Percentiles rank a stretch among this genome's conserved stretches.
Conservation (phyloP, 2,329 filamentous ascomycete species). For the Mycosphaerella sp. region DNA sequence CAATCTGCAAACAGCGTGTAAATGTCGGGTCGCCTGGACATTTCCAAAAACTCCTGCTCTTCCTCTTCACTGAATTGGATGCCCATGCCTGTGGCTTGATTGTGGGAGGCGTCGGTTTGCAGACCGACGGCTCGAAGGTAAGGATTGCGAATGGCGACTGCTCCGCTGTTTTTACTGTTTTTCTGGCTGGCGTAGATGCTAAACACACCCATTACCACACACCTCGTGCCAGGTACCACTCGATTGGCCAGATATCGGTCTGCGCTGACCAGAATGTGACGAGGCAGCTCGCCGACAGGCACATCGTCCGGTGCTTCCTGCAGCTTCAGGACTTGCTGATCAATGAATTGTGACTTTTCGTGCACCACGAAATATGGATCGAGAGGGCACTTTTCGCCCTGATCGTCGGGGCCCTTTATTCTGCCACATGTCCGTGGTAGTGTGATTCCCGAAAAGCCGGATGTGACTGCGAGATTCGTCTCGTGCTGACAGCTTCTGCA, state of each 20-base stretch:
- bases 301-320: conserved; percentile 98
- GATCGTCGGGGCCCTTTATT: conserved; percentile 40
- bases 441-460: conserved; percentile 81
- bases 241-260: conserved; percentile 93
- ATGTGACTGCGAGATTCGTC: conserved; percentile 64
- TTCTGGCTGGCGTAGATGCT: conserved; percentile 90
- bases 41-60: conserved; percentile 89
- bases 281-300: conserved; percentile 87
- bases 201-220: conserved; percentile 94
- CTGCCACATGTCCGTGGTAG: conserved; percentile 74
- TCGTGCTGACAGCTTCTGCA: conserved; percentile 78
- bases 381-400: conserved; percentile 75
- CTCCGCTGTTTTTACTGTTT: conserved; percentile 70
- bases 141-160: conserved; percentile 90
- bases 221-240: conserved; percentile 89
- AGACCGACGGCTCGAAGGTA: conserved; percentile 92
- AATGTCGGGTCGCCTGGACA: conserved; percentile 86
- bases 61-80: conserved; percentile 87
- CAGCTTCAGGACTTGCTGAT: conserved; percentile 96
- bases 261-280: conserved; percentile 93
- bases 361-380: conserved; percentile 96
- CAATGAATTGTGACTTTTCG: conserved; percentile 89
- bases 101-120: conserved; percentile 82
- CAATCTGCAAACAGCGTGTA: conserved; percentile 85
- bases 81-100: conserved; percentile 63